Percentiles rank a stretch among this genome's conserved stretches.
Evolutionary conservation across 192 early-diverging fungal species (phyloP).

Genomic region (Gaertneriomyces sp.): DNA sequence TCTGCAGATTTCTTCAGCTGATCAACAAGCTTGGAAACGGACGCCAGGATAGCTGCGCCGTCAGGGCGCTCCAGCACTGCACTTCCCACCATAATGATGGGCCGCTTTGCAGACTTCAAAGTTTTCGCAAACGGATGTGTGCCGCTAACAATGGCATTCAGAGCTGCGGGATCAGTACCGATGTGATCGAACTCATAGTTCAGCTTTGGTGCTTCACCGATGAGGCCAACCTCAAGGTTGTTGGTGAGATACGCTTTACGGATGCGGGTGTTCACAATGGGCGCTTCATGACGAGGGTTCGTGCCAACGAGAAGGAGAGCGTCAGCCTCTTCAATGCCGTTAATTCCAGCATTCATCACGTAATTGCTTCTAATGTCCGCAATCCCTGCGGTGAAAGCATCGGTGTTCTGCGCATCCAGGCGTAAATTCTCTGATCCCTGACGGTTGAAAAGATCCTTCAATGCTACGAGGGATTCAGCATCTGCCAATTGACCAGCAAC

Average conservation of each 20-base stretch:
- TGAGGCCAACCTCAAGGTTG: slow-evolving; percentile 71
- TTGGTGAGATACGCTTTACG: slow-evolving; percentile 89
- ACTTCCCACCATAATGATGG: slow-evolving; percentile 86
- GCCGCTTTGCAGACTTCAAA: slow-evolving; percentile 82
- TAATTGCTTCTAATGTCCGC: slow-evolving; percentile 89
- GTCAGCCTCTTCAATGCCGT: slow-evolving; percentile 91
- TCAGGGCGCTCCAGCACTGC: slow-evolving; percentile 72
- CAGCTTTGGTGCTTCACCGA: slow-evolving; percentile 74
- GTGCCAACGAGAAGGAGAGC: slow-evolving; percentile 86
- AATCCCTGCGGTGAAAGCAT: slow-evolving; percentile 46
- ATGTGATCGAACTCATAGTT: slow-evolving; percentile 91
- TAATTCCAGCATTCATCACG: slow-evolving; percentile 75
- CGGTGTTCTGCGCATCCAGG: slow-evolving; percentile 61
- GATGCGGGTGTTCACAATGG: slow-evolving; percentile 93
- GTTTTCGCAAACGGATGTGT: slow-evolving; percentile 68
- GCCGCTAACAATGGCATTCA: slow-evolving; percentile 69
- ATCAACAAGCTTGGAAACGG: slow-evolving; percentile 70
- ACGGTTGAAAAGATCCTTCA: slow-evolving; percentile 92
- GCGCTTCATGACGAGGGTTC: slow-evolving; percentile 94
- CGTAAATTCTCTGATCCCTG: slow-evolving; percentile 81
- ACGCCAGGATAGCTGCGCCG: slow-evolving; percentile 66
- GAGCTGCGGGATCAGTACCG: slow-evolving; percentile 56
- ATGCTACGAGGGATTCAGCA: slow-evolving; percentile 86
- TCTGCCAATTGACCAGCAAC: slow-evolving; percentile 91
- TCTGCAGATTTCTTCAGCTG: slow-evolving; percentile 66